A percentile compares a stretch with the other conserved stretches of the same genome.
Evolutionary conservation across 2,329 filamentous ascomycete species (phyloP).

Genomic region (Stemphylium beticola): DNA sequence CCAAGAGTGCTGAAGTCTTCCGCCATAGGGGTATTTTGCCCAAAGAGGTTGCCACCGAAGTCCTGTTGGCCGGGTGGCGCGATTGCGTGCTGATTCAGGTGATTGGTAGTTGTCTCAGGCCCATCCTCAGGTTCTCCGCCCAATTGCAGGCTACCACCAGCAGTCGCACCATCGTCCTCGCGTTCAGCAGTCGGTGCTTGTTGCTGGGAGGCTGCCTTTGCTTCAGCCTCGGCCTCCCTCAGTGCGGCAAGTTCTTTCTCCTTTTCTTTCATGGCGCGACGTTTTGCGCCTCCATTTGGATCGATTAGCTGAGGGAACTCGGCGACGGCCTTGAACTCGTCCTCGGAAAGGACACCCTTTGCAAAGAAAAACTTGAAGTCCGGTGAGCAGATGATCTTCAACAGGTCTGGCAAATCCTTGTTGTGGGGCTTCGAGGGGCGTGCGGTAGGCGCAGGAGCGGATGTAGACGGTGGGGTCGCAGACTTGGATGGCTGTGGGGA

Average conservation of each 20-base stretch:
- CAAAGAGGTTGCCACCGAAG: slow-evolving; percentile 49
- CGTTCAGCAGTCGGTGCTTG: slow-evolving; percentile 48
- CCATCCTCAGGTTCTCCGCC: slow-evolving; percentile 91
- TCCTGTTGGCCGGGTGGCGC: slow-evolving; percentile 79
- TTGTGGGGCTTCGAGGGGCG: slow-evolving; percentile 26
- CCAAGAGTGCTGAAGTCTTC: slow-evolving; percentile 49
- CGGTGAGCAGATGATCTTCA: slow-evolving; percentile 50
- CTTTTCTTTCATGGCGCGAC: slow-evolving; percentile 72
- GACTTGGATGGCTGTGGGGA: slow-evolving; percentile 37
- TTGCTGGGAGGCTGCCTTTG: slow-evolving; percentile 55
- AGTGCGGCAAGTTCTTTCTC: slow-evolving; percentile 63
- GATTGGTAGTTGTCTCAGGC: slow-evolving; percentile 62
- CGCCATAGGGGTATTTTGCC: slow-evolving; percentile 39
- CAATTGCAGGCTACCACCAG: slow-evolving; percentile 79
- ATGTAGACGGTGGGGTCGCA: slow-evolving; percentile 28
- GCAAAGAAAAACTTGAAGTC: slow-evolving; percentile 64
- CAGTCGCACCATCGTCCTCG: slow-evolving; percentile 75
- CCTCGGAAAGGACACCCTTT: slow-evolving; percentile 45
- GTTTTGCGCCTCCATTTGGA: slow-evolving; percentile 78
- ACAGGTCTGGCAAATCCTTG: slow-evolving; percentile 43
- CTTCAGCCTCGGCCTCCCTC: slow-evolving; percentile 60
- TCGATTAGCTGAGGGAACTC: slow-evolving; percentile 82
- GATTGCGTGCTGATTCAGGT: slow-evolving; percentile 69
- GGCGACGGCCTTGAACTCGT: slow-evolving; percentile 60
- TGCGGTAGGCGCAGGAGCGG: slow-evolving; percentile 19